Conservation (phyloP, 1,139 yeast genomes). For the Kluyveromyces sp. region DNA sequence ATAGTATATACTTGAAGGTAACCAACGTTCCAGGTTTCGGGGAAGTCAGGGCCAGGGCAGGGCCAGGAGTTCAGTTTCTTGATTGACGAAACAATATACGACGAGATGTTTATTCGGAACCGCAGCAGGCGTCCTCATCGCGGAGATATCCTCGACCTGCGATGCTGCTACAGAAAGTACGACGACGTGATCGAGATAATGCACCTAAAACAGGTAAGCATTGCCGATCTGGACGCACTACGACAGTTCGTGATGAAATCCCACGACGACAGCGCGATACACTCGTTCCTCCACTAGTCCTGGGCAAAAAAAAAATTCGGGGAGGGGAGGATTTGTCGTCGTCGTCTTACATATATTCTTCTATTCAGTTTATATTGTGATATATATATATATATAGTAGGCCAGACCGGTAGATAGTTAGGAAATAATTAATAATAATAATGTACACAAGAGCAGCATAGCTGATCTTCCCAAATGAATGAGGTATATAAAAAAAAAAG, state of each 20-base stretch:
- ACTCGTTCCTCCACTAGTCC: neutral
- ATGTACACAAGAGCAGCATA: too few relatives aligned
- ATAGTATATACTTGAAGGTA: constrained; percentile 2
- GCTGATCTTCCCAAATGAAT: neutral
- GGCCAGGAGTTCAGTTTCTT: neutral
- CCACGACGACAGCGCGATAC: neutral
- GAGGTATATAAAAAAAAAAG: neutral
- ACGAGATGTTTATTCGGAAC: constrained; percentile 1
- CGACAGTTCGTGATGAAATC: constrained; percentile 5
- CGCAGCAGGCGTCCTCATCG: constrained; percentile 2
- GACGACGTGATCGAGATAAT: constrained; percentile 7
- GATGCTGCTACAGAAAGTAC: constrained; percentile 6
- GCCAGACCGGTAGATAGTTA: too few relatives aligned
- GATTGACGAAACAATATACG: constrained; percentile 5
- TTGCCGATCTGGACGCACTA: constrained; percentile 6
- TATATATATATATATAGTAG: too few relatives aligned
- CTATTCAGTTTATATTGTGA: too few relatives aligned
- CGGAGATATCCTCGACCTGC: constrained; percentile 10
- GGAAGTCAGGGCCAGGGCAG: neutral
- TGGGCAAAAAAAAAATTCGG: neutral
- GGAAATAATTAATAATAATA: too few relatives aligned
- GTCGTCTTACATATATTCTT: too few relatives aligned
- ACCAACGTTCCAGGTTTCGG: constrained; percentile 5
- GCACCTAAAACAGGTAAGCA: constrained; percentile 5
- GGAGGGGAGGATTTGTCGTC: too few relatives aligned